Evolutionary conservation across 148 eudicot genomes (phyloP), one percentile per base, ranked within the genome.

Genomic region (Linanthus parryae): DNA sequence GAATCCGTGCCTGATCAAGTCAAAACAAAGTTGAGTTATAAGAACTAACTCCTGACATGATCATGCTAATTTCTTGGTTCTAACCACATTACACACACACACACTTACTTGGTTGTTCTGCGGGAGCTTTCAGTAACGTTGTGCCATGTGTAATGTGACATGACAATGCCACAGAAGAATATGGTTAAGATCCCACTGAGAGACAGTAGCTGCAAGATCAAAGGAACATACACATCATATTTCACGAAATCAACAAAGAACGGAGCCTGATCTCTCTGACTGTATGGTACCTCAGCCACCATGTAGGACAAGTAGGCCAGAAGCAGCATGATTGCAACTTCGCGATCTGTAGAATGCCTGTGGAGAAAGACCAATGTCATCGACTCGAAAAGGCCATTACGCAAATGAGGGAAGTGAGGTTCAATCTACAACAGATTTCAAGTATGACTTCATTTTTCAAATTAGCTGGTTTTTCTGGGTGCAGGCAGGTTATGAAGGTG

Each of bases 281-380:
- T 21, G 20, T 21, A 28, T 20, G 28, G 53, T 82, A 82, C 97
- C 85, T 89, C 97, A 44, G 97, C 85, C 48, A 85, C 56, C 94
- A 91, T 76, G 82, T 91, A 91, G 2, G 97, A 91, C 38, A 86
- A 64, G 73, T 91, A 91, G 50, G 97, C 97, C 86, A 91, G 69
- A 42, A 91, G 86, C 75, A 91, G 68, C 97, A 91, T 91, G 54
- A 91, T 85, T 22, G 97, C 97, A 56, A 91, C 85, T 68, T 91
- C 97, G 42, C 97, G 85, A 67, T 91, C 97, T 12, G 97, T 91
- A 11, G 97, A 91, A 69, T 91, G 97, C 58, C 97, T 91, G 81
- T 28, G 26, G 40, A 54, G 50, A 57, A 35, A 39, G n/a, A 52
- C 40, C 27, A 20, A 51, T 26, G 7, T 36, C 18, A 21, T 21